Percentiles rank a stretch among this genome's conserved stretches.
Evolutionary conservation across 2,329 filamentous ascomycete genomes (phyloP).

Genomic region (Bipolaris zeicola): DNA sequence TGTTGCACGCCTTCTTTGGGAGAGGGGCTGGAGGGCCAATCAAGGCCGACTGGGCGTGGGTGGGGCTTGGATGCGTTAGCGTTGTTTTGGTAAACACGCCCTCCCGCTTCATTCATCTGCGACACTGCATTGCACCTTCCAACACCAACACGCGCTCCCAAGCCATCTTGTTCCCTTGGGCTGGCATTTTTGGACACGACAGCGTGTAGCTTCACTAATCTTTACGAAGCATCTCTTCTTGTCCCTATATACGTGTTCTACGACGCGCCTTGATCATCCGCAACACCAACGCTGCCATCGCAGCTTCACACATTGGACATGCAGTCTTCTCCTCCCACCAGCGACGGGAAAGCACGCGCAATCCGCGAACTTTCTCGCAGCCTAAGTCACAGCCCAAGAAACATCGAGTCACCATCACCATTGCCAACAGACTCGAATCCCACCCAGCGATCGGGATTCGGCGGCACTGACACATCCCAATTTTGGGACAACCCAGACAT

Average conservation of each 20-base stretch:
- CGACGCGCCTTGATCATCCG: constrained; percentile 37
- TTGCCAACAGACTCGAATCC: constrained; percentile 46
- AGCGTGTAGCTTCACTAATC: constrained; percentile 22
- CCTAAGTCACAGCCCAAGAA: constrained; percentile 42
- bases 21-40: constrained; percentile 10
- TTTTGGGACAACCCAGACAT: constrained; percentile 46
- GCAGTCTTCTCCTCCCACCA: constrained; percentile 46
- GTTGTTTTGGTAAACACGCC: constrained; percentile 30
- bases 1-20: not conserved
- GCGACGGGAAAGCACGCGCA: constrained; percentile 46
- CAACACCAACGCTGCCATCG: constrained; percentile 20
- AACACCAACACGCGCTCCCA: constrained; percentile 19
- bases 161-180: constrained; percentile 23
- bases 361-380: constrained; percentile 47
- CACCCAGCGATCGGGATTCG: constrained; percentile 39
- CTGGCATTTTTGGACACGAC: constrained; percentile 25
- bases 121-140: constrained; percentile 41
- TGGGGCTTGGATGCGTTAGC: constrained; percentile 21
- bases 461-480: constrained; percentile 25
- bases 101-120: constrained; percentile 27
- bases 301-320: constrained; percentile 33
- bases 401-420: constrained; percentile 37
- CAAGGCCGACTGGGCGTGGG: constrained; percentile 20
- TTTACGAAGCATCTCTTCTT: constrained; percentile 38
- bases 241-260: constrained; percentile 32